Evolutionary conservation across 1,284 basidiomycete species (phyloP).

Genomic region (Irpex rosettiformis): DNA sequence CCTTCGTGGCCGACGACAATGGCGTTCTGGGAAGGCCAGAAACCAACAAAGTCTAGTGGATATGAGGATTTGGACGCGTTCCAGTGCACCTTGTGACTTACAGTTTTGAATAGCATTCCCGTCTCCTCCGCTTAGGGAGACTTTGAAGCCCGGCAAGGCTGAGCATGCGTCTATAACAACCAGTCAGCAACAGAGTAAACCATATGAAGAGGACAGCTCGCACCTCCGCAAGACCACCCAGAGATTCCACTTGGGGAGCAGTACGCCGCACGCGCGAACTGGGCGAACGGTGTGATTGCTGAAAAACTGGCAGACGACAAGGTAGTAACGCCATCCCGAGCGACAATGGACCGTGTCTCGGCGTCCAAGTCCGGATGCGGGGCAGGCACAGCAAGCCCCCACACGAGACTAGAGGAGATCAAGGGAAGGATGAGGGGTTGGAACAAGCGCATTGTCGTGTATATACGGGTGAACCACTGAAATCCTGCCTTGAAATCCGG

Average conservation of each 20-base stretch:
- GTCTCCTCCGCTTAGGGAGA: conserved; percentile 43
- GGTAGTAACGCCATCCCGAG: conserved; percentile 22
- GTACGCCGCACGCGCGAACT: conserved; percentile 53
- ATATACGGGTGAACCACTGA: background rate
- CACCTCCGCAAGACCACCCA: conserved; percentile 46
- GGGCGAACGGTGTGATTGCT: conserved; percentile 39
- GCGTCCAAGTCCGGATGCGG: background rate
- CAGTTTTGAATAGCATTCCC: conserved; percentile 43
- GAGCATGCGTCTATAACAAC: conserved; percentile 32
- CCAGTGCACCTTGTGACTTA: conserved; percentile 22
- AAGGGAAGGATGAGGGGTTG: background rate
- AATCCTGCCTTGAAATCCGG: background rate
- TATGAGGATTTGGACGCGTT: background rate
- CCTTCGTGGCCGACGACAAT: conserved; percentile 51
- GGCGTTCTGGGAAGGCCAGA: conserved; percentile 41
- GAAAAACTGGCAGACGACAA: conserved; percentile 34
- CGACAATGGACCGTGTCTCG: background rate
- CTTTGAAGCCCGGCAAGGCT: conserved; percentile 40
- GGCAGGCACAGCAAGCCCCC: conserved; percentile 9
- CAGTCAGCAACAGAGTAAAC: background rate
- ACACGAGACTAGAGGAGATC: background rate
- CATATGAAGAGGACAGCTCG: conserved; percentile 8
- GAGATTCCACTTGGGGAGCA: conserved; percentile 37
- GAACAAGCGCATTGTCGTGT: background rate
- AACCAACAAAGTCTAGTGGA: conserved; percentile 47